Conservation (phyloP, 108 stramenopile species). For the Skeletonema potamos region DNA sequence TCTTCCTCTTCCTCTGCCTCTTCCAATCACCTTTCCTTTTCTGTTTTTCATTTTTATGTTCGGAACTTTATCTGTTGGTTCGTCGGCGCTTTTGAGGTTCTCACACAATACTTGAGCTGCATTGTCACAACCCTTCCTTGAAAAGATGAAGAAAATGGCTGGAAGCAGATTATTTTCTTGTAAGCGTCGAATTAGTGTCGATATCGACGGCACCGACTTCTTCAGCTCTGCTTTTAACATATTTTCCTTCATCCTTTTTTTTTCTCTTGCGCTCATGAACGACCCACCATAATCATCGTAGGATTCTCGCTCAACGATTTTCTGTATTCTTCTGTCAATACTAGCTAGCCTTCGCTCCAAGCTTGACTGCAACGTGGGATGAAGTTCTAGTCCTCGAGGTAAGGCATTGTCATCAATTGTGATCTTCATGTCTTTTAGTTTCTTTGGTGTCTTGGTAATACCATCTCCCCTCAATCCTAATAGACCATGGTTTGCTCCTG, state of each 20-base stretch:
- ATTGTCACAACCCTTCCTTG: constrained; percentile 87
- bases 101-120: constrained; percentile 68
- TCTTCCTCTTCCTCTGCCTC: constrained; percentile 35
- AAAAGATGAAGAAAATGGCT: constrained; percentile 94
- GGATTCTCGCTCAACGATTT: constrained; percentile 38
- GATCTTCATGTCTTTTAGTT: not conserved
- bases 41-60: constrained; percentile 11
- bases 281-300: constrained; percentile 30
- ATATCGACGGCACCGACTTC: constrained; percentile 65
- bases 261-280: constrained; percentile 51
- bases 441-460: constrained; percentile 13
- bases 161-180: constrained; percentile 75
- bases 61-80: constrained; percentile 18
- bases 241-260: constrained; percentile 63
- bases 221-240: constrained; percentile 72
- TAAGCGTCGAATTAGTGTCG: constrained; percentile 63
- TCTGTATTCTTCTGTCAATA: constrained; percentile 64
- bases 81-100: constrained; percentile 39
- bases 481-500: constrained; percentile 71
- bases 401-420: constrained; percentile 22
- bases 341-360: constrained; percentile 50
- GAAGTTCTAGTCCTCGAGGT: constrained; percentile 67
- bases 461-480: constrained; percentile 80
- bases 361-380: constrained; percentile 55
- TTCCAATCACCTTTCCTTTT: constrained; percentile 17